A percentile compares a stretch with the other conserved stretches of the same genome.
phyloP scores from a whole-genome alignment of 352 stramenopile species.

The Phytophthora nicotianae region DNA sequence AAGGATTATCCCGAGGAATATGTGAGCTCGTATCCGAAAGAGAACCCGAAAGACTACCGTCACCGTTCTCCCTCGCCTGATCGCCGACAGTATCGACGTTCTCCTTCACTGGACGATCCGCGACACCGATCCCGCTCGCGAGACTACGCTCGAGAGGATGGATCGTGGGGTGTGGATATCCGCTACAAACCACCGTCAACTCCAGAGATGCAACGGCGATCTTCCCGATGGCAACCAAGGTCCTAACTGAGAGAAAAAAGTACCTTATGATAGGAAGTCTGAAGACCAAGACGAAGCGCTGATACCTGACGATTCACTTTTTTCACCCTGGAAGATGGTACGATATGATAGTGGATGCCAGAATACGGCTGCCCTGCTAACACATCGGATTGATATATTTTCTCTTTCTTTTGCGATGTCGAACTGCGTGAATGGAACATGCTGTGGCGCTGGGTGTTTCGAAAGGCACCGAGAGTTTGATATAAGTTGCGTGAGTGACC shows the following conservation, averaged over 20 bases:
- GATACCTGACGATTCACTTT: background rate
- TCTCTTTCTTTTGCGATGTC: background rate
- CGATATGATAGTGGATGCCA: background rate
- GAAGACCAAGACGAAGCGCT: background rate
- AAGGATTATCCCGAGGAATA: conserved; percentile 29
- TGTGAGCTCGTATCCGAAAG: conserved; percentile 21
- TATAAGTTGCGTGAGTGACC: no score
- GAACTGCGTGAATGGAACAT: background rate
- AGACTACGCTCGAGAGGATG: conserved; percentile 24
- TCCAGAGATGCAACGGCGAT: conserved; percentile 32
- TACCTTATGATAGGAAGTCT: background rate
- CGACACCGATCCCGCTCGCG: conserved; percentile 30
- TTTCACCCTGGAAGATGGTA: background rate
- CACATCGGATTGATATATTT: background rate
- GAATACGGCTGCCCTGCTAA: background rate
- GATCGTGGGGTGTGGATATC: conserved; percentile 18
- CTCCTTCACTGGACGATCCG: conserved; percentile 15
- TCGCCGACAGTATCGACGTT: conserved; percentile 20
- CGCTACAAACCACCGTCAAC: conserved; percentile 18
- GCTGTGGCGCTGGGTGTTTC: background rate
- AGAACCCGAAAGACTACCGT: conserved; percentile 27
- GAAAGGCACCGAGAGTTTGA: no score
- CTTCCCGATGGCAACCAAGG: conserved; percentile 39
- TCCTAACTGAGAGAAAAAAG: conserved; percentile 16
- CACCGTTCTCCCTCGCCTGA: conserved; percentile 29